Base-by-base conservation (phyloP, 108 stramenopile species). In the Skeletonema tropicum region DNA sequence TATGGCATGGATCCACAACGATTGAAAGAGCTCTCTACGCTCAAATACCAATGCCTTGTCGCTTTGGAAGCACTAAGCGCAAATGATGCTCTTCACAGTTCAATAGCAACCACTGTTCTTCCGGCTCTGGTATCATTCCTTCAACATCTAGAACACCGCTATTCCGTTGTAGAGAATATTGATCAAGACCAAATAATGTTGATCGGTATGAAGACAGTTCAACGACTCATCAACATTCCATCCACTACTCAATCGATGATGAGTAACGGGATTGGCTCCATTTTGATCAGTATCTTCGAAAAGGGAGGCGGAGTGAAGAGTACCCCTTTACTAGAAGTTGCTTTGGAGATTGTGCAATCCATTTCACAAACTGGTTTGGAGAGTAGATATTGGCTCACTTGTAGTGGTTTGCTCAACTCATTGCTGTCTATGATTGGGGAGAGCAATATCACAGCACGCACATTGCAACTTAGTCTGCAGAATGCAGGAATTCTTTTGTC, bases 1-100 rank as follows among this genome's bases (percentile, higher is more conserved):
- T 61, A 65, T 39, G 85, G 13, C 26, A 11, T 42, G 58, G 82
- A 39, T 26, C n/a, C 38, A 45, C 70, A 86, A 26, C 82, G 85
- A 57, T 66, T 74, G 11, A 73, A 83, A 61, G 83, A 35, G 29
- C 87, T 85, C 41, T 78, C 83, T 19, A 33, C 82, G 2, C 77
- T 94, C 14, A 94, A 91, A 71, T 65, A 77, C 6, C 87, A 90
- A 65, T 89, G 90, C 64, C 87, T 94, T 61, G 46, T 57, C 12
- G 82, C 90, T 26, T 49, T 94, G 58, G 93, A 94, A 65, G 77
- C 87, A 7, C 61, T 94, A 36, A 89, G 90, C 66, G 66, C 75
- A 15, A 94, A 94, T 82, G 74, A 89, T 9, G 59, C 85, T 13
- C 75, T 94, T 48, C 89, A 86, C 81, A 89, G 67, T 55, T 69